Conservation (phyloP, 1,284 basidiomycete species). For the Trametes versicolor region DNA sequence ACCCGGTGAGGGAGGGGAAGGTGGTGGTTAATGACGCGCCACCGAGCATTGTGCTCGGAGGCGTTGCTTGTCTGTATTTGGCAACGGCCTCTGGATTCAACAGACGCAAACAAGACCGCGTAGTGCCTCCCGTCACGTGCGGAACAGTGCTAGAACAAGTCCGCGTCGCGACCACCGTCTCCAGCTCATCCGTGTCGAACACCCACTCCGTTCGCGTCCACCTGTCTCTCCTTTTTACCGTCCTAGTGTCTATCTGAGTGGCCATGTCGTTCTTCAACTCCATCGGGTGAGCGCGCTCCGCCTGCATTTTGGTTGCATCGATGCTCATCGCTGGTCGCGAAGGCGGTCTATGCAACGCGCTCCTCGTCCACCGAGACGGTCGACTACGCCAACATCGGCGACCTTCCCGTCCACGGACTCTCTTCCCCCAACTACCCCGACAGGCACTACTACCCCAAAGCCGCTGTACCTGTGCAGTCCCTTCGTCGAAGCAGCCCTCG, state of each 20-base stretch:
- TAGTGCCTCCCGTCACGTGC: conserved; percentile 29
- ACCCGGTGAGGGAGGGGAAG: conserved; percentile 27
- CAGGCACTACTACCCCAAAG: conserved; percentile 59
- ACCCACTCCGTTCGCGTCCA: background rate
- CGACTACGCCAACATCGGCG: conserved; percentile 75
- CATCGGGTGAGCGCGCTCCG: conserved; percentile 61
- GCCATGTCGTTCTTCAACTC: conserved; percentile 83
- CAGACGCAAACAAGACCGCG: conserved; percentile 36
- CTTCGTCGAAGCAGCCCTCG: conserved; percentile 96
- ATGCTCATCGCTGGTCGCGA: conserved; percentile 22
- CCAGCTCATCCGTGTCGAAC: conserved; percentile 16
- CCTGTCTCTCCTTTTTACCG: background rate
- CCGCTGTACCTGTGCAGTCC: conserved; percentile 94
- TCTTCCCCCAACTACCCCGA: conserved; percentile 51
- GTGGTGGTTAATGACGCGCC: conserved; percentile 25
- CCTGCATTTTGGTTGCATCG: conserved; percentile 14
- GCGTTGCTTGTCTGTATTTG: conserved; percentile 41
- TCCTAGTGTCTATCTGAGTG: background rate
- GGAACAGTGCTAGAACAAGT: conserved; percentile 17
- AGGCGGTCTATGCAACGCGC: conserved; percentile 78
- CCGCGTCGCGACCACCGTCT: conserved; percentile 30
- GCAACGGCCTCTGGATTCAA: conserved; percentile 41
- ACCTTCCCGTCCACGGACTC: conserved; percentile 61
- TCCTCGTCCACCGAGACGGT: conserved; percentile 69
- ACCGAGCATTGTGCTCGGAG: conserved; percentile 29